Conservation (phyloP, 208 protist species). For the Trypanosoma lewisi region DNA sequence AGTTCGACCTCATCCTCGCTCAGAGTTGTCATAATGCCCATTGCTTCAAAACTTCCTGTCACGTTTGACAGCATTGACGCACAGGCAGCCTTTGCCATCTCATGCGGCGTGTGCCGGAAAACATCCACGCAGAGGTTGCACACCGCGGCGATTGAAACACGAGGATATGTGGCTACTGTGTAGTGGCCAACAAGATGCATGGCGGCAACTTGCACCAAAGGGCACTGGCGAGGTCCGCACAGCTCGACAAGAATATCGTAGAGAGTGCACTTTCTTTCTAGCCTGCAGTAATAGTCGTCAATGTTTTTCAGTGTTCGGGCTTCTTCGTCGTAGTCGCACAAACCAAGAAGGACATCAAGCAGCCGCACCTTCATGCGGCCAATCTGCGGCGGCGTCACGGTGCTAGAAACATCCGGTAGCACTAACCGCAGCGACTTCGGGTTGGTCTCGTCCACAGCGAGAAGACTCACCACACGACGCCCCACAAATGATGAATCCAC, state of each 20-base stretch:
- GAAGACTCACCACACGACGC: constrained; percentile 14
- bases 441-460: constrained; percentile 4
- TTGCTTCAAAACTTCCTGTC: constrained; percentile 7
- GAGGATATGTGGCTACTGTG: constrained; percentile 40
- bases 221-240: constrained; percentile 31
- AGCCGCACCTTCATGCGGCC: constrained; percentile 47
- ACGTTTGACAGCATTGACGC: constrained; percentile 49
- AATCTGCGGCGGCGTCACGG: constrained; percentile 15
- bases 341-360: constrained; percentile 74
- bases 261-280: constrained; percentile 19
- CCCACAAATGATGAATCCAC: constrained; percentile 40
- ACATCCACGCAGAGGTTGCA: constrained; percentile 66
- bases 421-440: neutral
- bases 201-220: constrained; percentile 63
- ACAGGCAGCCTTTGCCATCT: constrained; percentile 81
- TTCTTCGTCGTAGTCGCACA: constrained; percentile 75
- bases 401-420: neutral
- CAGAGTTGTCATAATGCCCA: constrained; percentile 10
- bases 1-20: constrained; percentile 10
- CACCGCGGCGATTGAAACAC: constrained; percentile 41
- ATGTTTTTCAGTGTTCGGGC: constrained; percentile 68
- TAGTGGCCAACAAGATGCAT: constrained; percentile 65
- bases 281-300: constrained; percentile 38
- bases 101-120: constrained; percentile 55
- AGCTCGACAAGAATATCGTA: constrained; percentile 42